phyloP scores from a whole-genome alignment of 805 yeast genomes.

The Huiozyma naganishii region DNA sequence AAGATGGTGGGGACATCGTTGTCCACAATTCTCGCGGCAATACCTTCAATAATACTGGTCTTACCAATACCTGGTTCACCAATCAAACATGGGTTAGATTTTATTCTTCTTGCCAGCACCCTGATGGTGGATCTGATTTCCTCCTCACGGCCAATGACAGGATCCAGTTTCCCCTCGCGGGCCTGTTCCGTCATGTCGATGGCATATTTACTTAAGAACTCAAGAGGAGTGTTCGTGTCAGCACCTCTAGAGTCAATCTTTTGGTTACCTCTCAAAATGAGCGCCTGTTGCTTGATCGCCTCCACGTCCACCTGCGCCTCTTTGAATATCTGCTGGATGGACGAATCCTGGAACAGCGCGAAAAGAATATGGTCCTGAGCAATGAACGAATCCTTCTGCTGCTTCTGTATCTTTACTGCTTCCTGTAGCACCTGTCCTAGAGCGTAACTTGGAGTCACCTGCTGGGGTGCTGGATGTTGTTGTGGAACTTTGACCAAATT shows the following conservation, averaged over 20 bases:
- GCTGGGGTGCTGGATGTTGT: constrained; percentile 82
- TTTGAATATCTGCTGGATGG: constrained; percentile 60
- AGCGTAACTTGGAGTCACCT: constrained; percentile 64
- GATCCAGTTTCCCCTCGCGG: constrained; percentile 88
- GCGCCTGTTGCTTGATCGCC: constrained; percentile 64
- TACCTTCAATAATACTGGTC: constrained; percentile 96
- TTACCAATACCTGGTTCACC: constrained; percentile 99
- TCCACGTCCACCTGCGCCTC: constrained; percentile 60
- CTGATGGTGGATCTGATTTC: constrained; percentile 93
- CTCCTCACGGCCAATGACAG: constrained; percentile 97
- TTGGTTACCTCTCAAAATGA: constrained; percentile 77
- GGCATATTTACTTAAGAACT: constrained; percentile 82
- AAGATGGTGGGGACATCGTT: constrained; percentile 89
- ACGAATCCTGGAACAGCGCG: constrained; percentile 71
- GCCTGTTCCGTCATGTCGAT: constrained; percentile 90
- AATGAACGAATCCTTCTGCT: constrained; percentile 82
- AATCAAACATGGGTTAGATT: constrained; percentile 90
- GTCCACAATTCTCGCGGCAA: constrained; percentile 92
- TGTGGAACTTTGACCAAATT: constrained; percentile 76
- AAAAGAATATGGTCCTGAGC: constrained; percentile 91
- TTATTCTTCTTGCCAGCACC: constrained; percentile 92
- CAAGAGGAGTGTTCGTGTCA: constrained; percentile 75
- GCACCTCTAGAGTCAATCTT: constrained; percentile 90
- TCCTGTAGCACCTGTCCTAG: constrained; percentile 62
- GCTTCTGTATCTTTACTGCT: constrained; percentile 68